Percentiles rank a stretch among this genome's conserved stretches.
Conservation (phyloP, 768 basidiomycete genomes). For the Pleurotus pulmonarius region DNA sequence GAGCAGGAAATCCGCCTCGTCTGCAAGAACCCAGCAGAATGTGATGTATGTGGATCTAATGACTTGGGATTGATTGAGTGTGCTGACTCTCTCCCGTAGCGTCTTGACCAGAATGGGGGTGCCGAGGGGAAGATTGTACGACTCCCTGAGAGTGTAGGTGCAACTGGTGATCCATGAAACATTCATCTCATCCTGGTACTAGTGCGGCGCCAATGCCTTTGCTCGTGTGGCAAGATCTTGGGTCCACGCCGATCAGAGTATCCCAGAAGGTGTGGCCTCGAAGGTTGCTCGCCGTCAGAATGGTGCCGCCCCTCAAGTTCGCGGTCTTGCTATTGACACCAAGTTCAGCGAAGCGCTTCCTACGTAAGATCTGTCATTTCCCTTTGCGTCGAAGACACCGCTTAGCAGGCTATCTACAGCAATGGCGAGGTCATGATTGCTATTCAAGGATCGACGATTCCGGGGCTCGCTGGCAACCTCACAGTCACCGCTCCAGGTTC, state of each 20-base stretch:
- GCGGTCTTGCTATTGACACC: constrained; percentile 37
- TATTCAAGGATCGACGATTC: constrained; percentile 1
- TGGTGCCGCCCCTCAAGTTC: constrained; percentile 34
- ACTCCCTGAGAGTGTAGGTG: constrained; percentile 48
- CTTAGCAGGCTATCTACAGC: background rate
- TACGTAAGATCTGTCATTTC: constrained; percentile 10
- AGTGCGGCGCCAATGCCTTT: constrained; percentile 39
- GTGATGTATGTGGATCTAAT: constrained; percentile 29
- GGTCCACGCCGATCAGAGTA: constrained; percentile 38
- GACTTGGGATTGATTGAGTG: constrained; percentile 23
- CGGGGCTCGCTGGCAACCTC: background rate
- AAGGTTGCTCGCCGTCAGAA: constrained; percentile 22
- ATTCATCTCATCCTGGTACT: constrained; percentile 8
- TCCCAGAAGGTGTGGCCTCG: constrained; percentile 26
- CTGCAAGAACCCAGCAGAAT: constrained; percentile 10
- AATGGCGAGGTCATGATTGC: constrained; percentile 1
- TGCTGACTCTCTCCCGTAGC: constrained; percentile 36
- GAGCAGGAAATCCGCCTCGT: constrained; percentile 8
- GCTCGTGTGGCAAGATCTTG: constrained; percentile 37
- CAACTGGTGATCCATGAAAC: constrained; percentile 29
- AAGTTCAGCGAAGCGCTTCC: constrained; percentile 27
- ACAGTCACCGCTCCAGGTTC: background rate
- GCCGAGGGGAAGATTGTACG: constrained; percentile 50
- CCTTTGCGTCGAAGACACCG: background rate
- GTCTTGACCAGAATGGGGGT: constrained; percentile 36